phyloP scores from a whole-genome alignment of 805 yeast species.

The Torulaspora gathmanii region DNA sequence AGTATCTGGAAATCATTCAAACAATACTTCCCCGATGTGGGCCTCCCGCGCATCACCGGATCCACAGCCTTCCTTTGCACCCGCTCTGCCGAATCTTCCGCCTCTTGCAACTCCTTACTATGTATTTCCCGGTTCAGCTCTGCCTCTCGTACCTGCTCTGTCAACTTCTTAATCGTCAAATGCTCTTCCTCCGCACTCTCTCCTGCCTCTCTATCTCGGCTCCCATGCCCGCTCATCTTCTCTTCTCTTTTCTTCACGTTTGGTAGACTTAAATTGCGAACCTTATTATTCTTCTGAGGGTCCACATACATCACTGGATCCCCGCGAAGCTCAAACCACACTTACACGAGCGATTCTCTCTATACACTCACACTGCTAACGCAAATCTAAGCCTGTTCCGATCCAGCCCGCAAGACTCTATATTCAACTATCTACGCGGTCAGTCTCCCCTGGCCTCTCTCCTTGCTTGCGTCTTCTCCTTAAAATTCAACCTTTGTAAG shows the following conservation, averaged over 20 bases:
- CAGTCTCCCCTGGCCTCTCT: neutral
- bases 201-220: neutral
- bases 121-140: slow-evolving; percentile 6
- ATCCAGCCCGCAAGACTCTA: too few relatives aligned
- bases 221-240: slow-evolving; percentile 1
- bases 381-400: neutral
- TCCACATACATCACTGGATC: slow-evolving; percentile 22
- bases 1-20: slow-evolving; percentile 74
- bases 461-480: neutral
- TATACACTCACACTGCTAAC: neutral
- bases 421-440: neutral
- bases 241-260: slow-evolving; percentile 3
- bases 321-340: neutral
- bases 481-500: neutral
- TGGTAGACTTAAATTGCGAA: slow-evolving; percentile 17
- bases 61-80: slow-evolving; percentile 6
- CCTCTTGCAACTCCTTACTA: slow-evolving; percentile 1
- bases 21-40: slow-evolving; percentile 64
- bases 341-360: neutral
- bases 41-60: slow-evolving; percentile 14
- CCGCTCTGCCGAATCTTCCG: neutral
- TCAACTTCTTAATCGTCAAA: slow-evolving; percentile 5
- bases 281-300: slow-evolving; percentile 23
- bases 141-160: slow-evolving; percentile 8
- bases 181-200: slow-evolving; percentile 2